Conservation (phyloP, 208 protist species). For the Tritrichomonas musculus region DNA sequence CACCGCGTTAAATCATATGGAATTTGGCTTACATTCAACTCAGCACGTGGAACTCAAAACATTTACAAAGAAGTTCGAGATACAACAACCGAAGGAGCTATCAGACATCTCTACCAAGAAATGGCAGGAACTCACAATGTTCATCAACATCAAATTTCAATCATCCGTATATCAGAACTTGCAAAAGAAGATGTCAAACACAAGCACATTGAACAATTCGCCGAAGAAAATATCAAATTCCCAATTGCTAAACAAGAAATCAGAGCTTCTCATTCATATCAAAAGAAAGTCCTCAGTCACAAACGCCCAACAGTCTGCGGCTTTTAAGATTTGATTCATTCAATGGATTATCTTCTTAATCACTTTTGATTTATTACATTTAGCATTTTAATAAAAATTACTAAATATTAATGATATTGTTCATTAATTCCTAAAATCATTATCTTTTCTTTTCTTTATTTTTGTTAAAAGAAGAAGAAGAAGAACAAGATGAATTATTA, state of each 20-base stretch:
- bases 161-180: slow-evolving; percentile 80
- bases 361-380: too few relatives aligned
- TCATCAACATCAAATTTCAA: slow-evolving; percentile 81
- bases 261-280: background rate
- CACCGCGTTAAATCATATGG: slow-evolving; percentile 90
- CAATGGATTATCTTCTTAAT: too few relatives aligned
- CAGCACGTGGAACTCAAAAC: slow-evolving; percentile 91
- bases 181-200: slow-evolving; percentile 66
- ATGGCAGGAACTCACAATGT: slow-evolving; percentile 89
- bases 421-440: too few relatives aligned
- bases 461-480: too few relatives aligned
- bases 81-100: slow-evolving; percentile 50
- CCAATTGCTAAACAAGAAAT: background rate
- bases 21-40: slow-evolving; percentile 96
- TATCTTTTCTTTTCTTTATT: too few relatives aligned
- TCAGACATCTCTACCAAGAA: slow-evolving; percentile 59
- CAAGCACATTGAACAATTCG: slow-evolving; percentile 73
- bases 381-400: too few relatives aligned
- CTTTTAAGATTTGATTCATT: too few relatives aligned
- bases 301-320: background rate
- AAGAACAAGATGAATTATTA: too few relatives aligned
- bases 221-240: background rate
- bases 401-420: too few relatives aligned
- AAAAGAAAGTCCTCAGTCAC: background rate
- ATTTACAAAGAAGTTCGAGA: slow-evolving; percentile 99